Evolutionary conservation across 768 basidiomycete species (phyloP), one percentile per base, ranked within the genome.

Genomic region (Pholiota microspora): DNA sequence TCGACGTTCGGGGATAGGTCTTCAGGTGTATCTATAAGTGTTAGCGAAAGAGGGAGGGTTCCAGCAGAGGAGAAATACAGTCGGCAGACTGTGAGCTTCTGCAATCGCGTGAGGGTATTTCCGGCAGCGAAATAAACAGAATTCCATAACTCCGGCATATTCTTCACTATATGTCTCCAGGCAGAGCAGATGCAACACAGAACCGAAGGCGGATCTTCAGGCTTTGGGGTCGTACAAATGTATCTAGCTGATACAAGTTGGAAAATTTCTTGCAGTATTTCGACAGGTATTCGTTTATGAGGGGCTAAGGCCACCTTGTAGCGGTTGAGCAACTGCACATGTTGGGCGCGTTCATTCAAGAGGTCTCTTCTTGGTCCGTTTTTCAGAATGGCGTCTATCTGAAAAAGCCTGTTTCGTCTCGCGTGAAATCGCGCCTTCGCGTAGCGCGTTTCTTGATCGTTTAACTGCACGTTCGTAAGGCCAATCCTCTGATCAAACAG

Each of bases 111-210:
- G 27, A 32, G 25, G 44, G 47, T 24, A 34, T 36, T 25, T 31
- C 55, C 53, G 45, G 15, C 27, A 38, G 53, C 31, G 28, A 56
- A 52, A 45, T 58, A 54, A 35, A 64, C 52, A 4, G 53, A 28
- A 16, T 49, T 53, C 64, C 64, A 65, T 8, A 65, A 49, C n/a
- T 60, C 58, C 5, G 60, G 64, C 38, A 60, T 63, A 16, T 45
- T 48, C 1, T 62, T 46, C 1, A 59, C 62, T 8, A 59, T 52
- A 7, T 27, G 31, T 32, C 64, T 56, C 64, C 64, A 65, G 6
- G 49, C 56, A 1, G 59, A 57, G 29, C 60, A 63, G n/a, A 65
- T 31, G 18, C 59, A 42, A 16, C 62, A 61, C 3, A 65, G 60
- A 7, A 63, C 51, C 31, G 62, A 47, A 12, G 64, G 64, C 4